Evolutionary conservation across 2,329 filamentous ascomycete species (phyloP), one percentile per base, ranked within the genome.

Genomic region (Sporothrix dimorphospora): DNA sequence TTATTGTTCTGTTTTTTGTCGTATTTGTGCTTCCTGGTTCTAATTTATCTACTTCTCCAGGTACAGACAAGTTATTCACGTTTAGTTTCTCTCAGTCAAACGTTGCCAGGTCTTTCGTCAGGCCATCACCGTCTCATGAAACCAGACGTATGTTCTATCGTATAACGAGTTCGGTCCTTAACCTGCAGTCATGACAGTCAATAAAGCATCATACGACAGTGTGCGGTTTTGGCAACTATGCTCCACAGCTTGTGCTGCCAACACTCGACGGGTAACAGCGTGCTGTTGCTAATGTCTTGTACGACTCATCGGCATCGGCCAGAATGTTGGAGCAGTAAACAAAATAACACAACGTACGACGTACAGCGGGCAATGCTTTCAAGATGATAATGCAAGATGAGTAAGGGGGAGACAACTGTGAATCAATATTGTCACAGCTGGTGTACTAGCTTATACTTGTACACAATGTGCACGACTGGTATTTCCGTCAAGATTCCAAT

Each of bases 121-220:
- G 24, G 24, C n/a, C n/a, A 57, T 19, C 7, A 38, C 16, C 5
- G 34, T 57, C 14, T n/a, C 53, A 57, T 27, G 19, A 34, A 4
- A 34, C n/a, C 49, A 57, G 4, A 6, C 4, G 9, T 14, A 30
- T 11, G 53, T 30, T 24, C 9, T 14, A 55, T 24, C 0, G 24
- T 12, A 27, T 27, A 57, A 57, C 27, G 27, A 57, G 14, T n/a
- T 21, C 27, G 19, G 19, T 19, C 30, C 53, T 57, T 14, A 27
- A 27, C 53, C 34, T 57, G 53, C 53, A 57, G 53, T 19, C 14
- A 27, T 55, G 27, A 38, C 53, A 57, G 27, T 34, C 53, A 57
- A 34, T n/a, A 57, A 57, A 57, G n/a, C n/a, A n/a, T n/a, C n/a
- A n/a, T n/a, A n/a, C 55, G 55, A 30, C 30, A 61, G 55, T 14